A percentile compares a stretch with the other conserved stretches of the same genome.
These are phyloP conservation scores for Blastobotrys elegans DNA, from an alignment of 1,139 yeast species.

Conservation along the genomic window DNA sequence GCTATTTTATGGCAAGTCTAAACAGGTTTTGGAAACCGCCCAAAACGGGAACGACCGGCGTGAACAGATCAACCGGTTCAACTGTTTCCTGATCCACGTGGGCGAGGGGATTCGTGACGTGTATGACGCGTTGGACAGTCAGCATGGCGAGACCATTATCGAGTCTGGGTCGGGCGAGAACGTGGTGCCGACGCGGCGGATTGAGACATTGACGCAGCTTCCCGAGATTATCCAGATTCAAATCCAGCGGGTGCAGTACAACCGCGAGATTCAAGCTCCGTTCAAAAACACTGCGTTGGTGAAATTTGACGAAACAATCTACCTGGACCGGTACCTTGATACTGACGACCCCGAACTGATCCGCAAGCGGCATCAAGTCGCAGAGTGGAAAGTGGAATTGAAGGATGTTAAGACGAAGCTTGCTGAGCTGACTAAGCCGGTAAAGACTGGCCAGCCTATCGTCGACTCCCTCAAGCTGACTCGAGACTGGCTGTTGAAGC, in stretches of 20 bases:
- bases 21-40: slow-evolving; percentile 46
- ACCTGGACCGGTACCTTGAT: slow-evolving; percentile 83
- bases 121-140: slow-evolving; percentile 84
- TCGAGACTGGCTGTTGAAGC: slow-evolving; percentile 46
- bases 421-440: slow-evolving; percentile 41
- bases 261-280: slow-evolving; percentile 64
- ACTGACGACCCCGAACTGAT: slow-evolving; percentile 57
- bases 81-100: slow-evolving; percentile 75
- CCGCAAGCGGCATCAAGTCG: slow-evolving; percentile 52
- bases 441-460: slow-evolving; percentile 25
- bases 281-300: slow-evolving; percentile 80
- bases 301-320: slow-evolving; percentile 70
- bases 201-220: slow-evolving; percentile 61
- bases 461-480: slow-evolving; percentile 43
- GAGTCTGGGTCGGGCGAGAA: slow-evolving; percentile 57
- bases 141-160: slow-evolving; percentile 70
- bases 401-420: slow-evolving; percentile 42
- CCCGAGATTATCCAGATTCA: slow-evolving; percentile 88
- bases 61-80: slow-evolving; percentile 68
- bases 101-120: slow-evolving; percentile 76
- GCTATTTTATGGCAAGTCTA: slow-evolving; percentile 71
- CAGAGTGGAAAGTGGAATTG: slow-evolving; percentile 59
- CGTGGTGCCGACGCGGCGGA: slow-evolving; percentile 49
- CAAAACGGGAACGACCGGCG: slow-evolving; percentile 39
- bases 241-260: slow-evolving; percentile 89